Percentiles rank a stretch among this genome's conserved stretches.
Evolutionary conservation across 495 filamentous ascomycete species (phyloP).

Genomic region (Aspergillus leporis): DNA sequence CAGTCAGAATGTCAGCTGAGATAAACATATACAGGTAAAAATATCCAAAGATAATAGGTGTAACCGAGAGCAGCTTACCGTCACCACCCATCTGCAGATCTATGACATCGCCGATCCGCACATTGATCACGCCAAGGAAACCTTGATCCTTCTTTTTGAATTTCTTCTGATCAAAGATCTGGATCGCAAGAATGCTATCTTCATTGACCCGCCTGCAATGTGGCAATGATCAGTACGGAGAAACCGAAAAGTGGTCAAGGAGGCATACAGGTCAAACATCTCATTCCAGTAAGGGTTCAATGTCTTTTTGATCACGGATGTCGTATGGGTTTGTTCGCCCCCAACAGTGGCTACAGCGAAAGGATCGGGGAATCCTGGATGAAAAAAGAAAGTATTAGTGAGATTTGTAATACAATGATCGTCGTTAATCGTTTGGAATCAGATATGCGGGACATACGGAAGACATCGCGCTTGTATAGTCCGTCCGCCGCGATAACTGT

Average conservation of each 20-base stretch:
- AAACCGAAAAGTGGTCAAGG: neutral
- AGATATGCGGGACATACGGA: constrained; percentile 57
- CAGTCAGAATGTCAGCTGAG: constrained; percentile 15
- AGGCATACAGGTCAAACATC: constrained; percentile 86
- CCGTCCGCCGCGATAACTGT: constrained; percentile 97
- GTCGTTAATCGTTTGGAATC: neutral
- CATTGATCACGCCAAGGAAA: constrained; percentile 96
- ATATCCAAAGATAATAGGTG: neutral
- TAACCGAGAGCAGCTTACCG: constrained; percentile 58
- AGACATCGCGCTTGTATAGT: constrained; percentile 98
- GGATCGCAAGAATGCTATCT: constrained; percentile 93
- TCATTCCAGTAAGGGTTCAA: constrained; percentile 99
- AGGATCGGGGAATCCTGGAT: constrained; percentile 88
- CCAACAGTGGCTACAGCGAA: constrained; percentile 96
- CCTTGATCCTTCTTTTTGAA: constrained; percentile 99
- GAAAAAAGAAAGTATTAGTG: constrained; percentile 25
- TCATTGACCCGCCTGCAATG: constrained; percentile 73
- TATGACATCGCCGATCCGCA: constrained; percentile 89
- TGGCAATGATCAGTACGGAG: constrained; percentile 23
- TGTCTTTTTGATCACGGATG: constrained; percentile 92
- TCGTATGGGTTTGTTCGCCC: constrained; percentile 96
- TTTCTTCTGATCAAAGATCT: constrained; percentile 99
- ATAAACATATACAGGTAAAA: neutral
- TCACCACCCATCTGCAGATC: constrained; percentile 87
- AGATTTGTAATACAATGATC: constrained; percentile 8